Conservation (phyloP, 2,329 filamentous ascomycete species). For the Gliomastix tumulicola region DNA sequence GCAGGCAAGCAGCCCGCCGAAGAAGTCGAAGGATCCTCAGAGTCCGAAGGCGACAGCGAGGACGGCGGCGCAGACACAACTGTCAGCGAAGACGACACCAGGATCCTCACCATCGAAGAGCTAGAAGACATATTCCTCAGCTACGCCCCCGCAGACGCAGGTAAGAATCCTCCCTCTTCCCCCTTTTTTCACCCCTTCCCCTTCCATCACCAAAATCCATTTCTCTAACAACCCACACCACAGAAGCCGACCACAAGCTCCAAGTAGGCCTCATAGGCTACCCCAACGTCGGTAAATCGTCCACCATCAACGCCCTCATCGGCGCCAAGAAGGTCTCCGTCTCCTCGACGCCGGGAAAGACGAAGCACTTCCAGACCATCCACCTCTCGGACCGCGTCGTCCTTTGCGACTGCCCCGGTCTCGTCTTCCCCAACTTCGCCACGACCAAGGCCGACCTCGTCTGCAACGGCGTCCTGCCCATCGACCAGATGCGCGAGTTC, state of each 20-base stretch:
- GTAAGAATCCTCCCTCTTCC: conserved; percentile 25
- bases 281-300: conserved; percentile 98
- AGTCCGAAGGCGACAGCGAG: conserved; percentile 22
- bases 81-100: conserved; percentile 50
- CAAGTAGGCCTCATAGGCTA: conserved; percentile 94
- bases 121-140: conserved; percentile 81
- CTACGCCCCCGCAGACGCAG: conserved; percentile 50
- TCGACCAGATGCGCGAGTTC: conserved; percentile 92
- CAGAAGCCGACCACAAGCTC: conserved; percentile 56
- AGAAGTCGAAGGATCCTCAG: conserved; percentile 29
- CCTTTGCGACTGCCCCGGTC: conserved; percentile 94
- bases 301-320: conserved; percentile 97
- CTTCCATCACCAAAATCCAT: background rate
- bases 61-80: conserved; percentile 17
- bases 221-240: background rate
- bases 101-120: conserved; percentile 89
- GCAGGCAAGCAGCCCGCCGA: conserved; percentile 16
- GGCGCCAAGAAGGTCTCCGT: conserved; percentile 98
- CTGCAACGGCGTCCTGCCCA: conserved; percentile 88
- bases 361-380: conserved; percentile 98
- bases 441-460: conserved; percentile 95
- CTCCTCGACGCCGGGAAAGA: conserved; percentile 94
- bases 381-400: conserved; percentile 85
- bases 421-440: conserved; percentile 97
- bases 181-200: background rate